Base-by-base conservation (phyloP, 352 stramenopile genomes). In the Globisporangium cylindrosporum region DNA sequence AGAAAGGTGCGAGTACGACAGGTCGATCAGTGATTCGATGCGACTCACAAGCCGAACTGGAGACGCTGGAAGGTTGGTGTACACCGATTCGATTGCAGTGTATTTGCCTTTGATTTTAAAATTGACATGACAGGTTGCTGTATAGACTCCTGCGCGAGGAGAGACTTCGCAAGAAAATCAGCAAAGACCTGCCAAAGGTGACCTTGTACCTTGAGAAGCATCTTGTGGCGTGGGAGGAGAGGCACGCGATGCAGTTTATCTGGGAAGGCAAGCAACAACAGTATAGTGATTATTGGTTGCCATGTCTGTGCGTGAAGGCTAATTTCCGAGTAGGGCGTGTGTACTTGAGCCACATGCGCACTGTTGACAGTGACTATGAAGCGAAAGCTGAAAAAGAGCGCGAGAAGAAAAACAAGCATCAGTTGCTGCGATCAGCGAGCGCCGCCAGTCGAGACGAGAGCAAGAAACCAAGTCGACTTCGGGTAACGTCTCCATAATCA, bases 181-280 rank as follows among this genome's bases (percentile, higher is more conserved):
- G 76, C 18, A 68, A 70, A 15, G 75, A 85, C 22, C 54, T 87
- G 38, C 79, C 79, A 10, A 81, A 80, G 65, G 62, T 79, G 27
- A 87, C 77, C 1, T 68, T 65, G 27, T 73, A 80, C 27, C 61
- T 87, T 1, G 53, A 71, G 25, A 75, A 80, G 25, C 70, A 74
- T 25, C 78, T 87, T 57, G 67, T 54, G 0, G 73, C 70, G 53
- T 87, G 77, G 77, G 71, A 87, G 55, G 65, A 72, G 18, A 74
- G 76, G 24, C 69, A 78, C 25, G 67, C 64, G 4, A 54, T 77
- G 14, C 25, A 61, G 12, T 85, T 87, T 48, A 22, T 73, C 46
- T 80, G 73, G 68, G 78, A 80, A 60, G 79, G 79, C 84, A 74
- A n/a, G 12, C 7, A 9, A 24, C 43, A 51, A 51, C 2, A 22